Percentiles rank a stretch among this genome's conserved stretches.
Evolutionary conservation across 2,329 filamentous ascomycete genomes (phyloP).

Genomic region (Monilinia vaccinii-corymbosi): DNA sequence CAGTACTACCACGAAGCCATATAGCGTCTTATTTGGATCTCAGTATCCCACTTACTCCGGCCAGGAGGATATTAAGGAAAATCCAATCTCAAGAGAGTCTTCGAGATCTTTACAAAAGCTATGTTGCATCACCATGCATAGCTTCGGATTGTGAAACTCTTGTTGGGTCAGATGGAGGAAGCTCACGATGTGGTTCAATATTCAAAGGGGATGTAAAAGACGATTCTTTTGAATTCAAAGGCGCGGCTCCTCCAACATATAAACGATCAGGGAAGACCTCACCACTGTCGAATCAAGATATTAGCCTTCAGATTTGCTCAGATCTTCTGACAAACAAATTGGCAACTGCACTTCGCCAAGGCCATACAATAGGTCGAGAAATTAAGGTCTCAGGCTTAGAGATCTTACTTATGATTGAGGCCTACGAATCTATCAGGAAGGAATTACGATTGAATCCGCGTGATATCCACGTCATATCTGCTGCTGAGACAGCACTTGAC

Average conservation of each 20-base stretch:
- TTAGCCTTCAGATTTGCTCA: conserved; percentile 24
- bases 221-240: neutral
- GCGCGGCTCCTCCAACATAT: neutral
- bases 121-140: neutral
- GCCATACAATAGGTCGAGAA: conserved; percentile 11
- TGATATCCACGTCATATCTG: conserved; percentile 13
- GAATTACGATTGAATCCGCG: conserved; percentile 11
- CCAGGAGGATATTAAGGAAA: conserved; percentile 19
- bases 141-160: conserved; percentile 13
- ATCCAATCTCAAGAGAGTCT: conserved; percentile 26
- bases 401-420: conserved; percentile 28
- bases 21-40: conserved; percentile 9
- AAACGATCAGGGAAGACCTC: neutral
- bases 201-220: neutral
- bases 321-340: conserved; percentile 25
- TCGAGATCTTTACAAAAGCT: conserved; percentile 19
- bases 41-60: conserved; percentile 3
- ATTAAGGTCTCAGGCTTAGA: conserved; percentile 24
- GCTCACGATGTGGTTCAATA: conserved; percentile 1
- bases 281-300: conserved; percentile 14
- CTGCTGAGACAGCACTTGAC: conserved; percentile 20
- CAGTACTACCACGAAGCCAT: conserved; percentile 13
- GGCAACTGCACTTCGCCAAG: conserved; percentile 17
- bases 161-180: conserved; percentile 12
- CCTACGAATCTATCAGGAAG: conserved; percentile 24